Percentiles rank a stretch among this genome's conserved stretches.
phyloP scores from a whole-genome alignment of 495 filamentous ascomycete species.

The Chaetomium fimeti region DNA sequence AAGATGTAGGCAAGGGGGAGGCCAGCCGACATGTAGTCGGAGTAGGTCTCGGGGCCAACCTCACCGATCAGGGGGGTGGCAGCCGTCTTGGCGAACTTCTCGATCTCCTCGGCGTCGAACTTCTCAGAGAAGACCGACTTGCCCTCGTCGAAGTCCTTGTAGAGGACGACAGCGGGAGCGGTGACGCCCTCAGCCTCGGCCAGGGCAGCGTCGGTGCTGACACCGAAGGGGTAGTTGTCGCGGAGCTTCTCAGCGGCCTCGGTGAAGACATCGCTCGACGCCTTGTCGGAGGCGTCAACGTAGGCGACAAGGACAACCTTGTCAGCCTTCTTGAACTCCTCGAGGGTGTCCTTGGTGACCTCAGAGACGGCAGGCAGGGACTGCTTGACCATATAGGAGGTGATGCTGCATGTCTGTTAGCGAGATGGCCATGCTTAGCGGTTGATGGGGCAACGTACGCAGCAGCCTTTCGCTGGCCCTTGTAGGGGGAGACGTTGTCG shows the following conservation, averaged over 20 bases:
- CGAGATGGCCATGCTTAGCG: slow-evolving; percentile 1
- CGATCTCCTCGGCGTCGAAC: slow-evolving; percentile 72
- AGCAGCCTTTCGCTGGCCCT: slow-evolving; percentile 83
- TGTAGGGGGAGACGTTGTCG: slow-evolving; percentile 80
- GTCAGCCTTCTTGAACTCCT: slow-evolving; percentile 96
- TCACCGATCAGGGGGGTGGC: slow-evolving; percentile 93
- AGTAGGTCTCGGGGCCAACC: slow-evolving; percentile 96
- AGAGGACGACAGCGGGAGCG: slow-evolving; percentile 84
- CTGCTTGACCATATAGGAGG: slow-evolving; percentile 99
- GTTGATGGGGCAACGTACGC: slow-evolving; percentile 58
- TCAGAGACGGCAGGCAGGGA: slow-evolving; percentile 86
- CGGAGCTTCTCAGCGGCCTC: slow-evolving; percentile 77
- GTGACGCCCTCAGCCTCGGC: slow-evolving; percentile 88
- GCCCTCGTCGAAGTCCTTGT: slow-evolving; percentile 98
- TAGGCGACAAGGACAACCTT: slow-evolving; percentile 94
- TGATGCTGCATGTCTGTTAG: slow-evolving; percentile 63
- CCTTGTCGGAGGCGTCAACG: slow-evolving; percentile 80
- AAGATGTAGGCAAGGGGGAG: slow-evolving; percentile 98
- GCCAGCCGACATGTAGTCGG: slow-evolving; percentile 91
- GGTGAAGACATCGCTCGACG: slow-evolving; percentile 75
- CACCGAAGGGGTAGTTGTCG: slow-evolving; percentile 89
- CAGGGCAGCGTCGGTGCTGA: slow-evolving; percentile 74
- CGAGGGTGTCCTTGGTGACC: slow-evolving; percentile 73
- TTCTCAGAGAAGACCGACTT: slow-evolving; percentile 79
- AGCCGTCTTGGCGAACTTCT: slow-evolving; percentile 76